These are phyloP conservation scores for Ceriops zippeliana DNA, from an alignment of 345 rosid species.

Conservation along the genomic window DNA sequence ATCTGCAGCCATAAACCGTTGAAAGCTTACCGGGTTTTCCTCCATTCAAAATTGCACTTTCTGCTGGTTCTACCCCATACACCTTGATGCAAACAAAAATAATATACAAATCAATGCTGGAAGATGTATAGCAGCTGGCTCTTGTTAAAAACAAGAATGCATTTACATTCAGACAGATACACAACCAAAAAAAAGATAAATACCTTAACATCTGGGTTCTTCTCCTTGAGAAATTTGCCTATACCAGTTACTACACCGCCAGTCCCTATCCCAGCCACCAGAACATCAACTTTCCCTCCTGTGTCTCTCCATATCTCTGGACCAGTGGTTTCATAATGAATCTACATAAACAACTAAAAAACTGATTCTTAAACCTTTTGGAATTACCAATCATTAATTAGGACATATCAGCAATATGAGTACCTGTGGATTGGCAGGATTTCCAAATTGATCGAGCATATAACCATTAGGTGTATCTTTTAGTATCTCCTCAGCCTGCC, in stretches of 20 bases:
- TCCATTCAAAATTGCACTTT: slow-evolving; percentile 30
- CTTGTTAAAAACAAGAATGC: slow-evolving; percentile 15
- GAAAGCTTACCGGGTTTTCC: slow-evolving; percentile 20
- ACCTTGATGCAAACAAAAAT: background rate
- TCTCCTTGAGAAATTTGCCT: slow-evolving; percentile 26
- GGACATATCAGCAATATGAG: background rate
- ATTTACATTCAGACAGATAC: background rate
- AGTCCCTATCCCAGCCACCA: slow-evolving; percentile 25
- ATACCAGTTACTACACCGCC: slow-evolving; percentile 27
- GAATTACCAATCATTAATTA: background rate
- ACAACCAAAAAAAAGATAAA: no score
- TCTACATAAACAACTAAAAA: background rate
- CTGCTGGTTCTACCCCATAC: slow-evolving; percentile 32
- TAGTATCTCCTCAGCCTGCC: slow-evolving; percentile 20
- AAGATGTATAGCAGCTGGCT: no score
- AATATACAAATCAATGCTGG: no score
- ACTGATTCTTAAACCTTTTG: background rate
- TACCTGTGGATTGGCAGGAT: slow-evolving; percentile 23
- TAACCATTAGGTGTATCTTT: slow-evolving; percentile 23
- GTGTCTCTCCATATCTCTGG: slow-evolving; percentile 26
- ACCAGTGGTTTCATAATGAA: slow-evolving; percentile 29
- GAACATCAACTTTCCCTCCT: slow-evolving; percentile 20
- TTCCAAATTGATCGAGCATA: slow-evolving; percentile 23
- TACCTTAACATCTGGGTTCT: slow-evolving; percentile 21
- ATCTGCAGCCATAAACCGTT: background rate